Evolutionary conservation across 306 rosid species (phyloP).

Genomic region (Trifolium pratense): DNA sequence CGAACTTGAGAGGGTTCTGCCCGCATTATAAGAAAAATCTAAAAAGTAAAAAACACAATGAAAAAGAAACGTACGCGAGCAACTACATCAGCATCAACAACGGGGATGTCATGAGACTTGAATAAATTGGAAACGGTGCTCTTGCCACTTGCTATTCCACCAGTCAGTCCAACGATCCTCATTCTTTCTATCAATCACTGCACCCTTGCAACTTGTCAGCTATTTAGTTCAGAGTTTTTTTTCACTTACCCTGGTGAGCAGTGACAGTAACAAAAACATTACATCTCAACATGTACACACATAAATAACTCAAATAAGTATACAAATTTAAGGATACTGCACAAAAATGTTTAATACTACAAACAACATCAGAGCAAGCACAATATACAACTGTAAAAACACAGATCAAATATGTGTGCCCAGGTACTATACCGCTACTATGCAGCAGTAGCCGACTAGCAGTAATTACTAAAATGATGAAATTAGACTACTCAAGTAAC

Average conservation of each 20-base stretch:
- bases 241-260: neutral
- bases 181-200: constrained; percentile 34
- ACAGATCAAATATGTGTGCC: neutral
- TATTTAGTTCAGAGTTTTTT: neutral
- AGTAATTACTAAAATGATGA: neutral
- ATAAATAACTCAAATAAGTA: neutral
- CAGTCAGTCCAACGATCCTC: constrained; percentile 84
- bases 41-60: neutral
- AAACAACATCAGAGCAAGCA: neutral
- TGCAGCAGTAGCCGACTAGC: neutral
- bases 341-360: neutral
- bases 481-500: neutral
- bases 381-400: neutral
- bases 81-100: constrained; percentile 80
- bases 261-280: neutral
- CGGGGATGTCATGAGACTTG: constrained; percentile 65
- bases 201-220: neutral
- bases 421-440: neutral
- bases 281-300: neutral
- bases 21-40: neutral
- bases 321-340: neutral
- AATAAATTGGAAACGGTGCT: constrained; percentile 85
- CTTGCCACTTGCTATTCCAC: constrained; percentile 87
- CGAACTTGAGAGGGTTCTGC: neutral
- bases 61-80: constrained; percentile 63